A percentile compares a stretch with the other conserved stretches of the same genome.
Evolutionary conservation across 306 rosid genomes (phyloP).

Genomic region (Quercus robur): DNA sequence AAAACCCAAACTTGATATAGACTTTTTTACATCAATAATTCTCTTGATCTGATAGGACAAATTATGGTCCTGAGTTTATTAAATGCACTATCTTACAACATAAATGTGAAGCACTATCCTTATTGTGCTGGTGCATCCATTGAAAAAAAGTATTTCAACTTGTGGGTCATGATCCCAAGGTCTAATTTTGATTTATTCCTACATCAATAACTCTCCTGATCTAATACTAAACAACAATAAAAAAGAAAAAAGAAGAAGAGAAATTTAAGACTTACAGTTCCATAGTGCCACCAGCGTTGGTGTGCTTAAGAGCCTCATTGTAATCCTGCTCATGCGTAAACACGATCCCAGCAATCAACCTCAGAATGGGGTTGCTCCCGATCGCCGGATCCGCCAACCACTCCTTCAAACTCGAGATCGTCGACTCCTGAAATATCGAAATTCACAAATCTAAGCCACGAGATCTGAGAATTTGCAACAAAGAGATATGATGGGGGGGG

Average conservation of each 20-base stretch:
- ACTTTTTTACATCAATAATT: too few relatives aligned
- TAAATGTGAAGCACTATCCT: too few relatives aligned
- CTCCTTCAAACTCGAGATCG: constrained; percentile 66
- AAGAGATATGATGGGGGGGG: background rate
- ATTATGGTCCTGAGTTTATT: too few relatives aligned
- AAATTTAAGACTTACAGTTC: constrained; percentile 54
- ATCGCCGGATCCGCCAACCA: constrained; percentile 84
- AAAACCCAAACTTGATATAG: too few relatives aligned
- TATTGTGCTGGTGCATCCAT: too few relatives aligned
- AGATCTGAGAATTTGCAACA: background rate
- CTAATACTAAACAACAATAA: too few relatives aligned
- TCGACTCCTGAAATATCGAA: constrained; percentile 46
- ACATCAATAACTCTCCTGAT: too few relatives aligned
- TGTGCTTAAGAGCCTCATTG: constrained; percentile 87
- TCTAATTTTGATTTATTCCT: too few relatives aligned
- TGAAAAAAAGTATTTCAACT: too few relatives aligned
- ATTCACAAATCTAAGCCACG: background rate
- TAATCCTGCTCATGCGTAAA: constrained; percentile 87
- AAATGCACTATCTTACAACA: too few relatives aligned
- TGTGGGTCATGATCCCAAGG: too few relatives aligned
- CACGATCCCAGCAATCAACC: constrained; percentile 77
- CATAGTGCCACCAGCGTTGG: constrained; percentile 92
- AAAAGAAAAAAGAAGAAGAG: background rate
- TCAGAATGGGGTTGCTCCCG: constrained; percentile 64
- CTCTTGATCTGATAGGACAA: too few relatives aligned